Base-by-base conservation (phyloP, 495 filamentous ascomycete genomes). In the Cryomyces minteri region DNA sequence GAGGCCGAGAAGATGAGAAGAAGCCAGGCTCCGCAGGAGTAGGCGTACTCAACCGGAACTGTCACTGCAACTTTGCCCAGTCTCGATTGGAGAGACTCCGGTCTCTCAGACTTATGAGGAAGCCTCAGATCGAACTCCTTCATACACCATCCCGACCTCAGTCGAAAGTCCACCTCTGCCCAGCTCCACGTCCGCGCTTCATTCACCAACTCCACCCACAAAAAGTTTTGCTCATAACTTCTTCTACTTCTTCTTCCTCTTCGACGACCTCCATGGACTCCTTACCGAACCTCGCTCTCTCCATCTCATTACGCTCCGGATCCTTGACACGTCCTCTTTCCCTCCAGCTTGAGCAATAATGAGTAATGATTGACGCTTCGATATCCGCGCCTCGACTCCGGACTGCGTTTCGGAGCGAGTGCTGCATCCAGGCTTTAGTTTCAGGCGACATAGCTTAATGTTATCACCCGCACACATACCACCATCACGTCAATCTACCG, bases 1-100 rank as follows among this genome's bases (percentile, higher is more conserved):
- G 90, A 98, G 65, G 90, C 86, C 12, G 90, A 98, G 71, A 98
- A 98, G 72, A 84, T 85, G 74, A 84, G 88, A 48, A 83, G 92
- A 58, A 84, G 80, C 67, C 82, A 90, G 63, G 61, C 58, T 30
- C 67, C 76, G 47, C 81, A 87, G 66, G 82, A 92, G 63, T 73
- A 67, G 65, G 1, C 34, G 3, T 12, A 1, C 3, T 37, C 34
- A 9, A 37, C 3, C 8, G 9, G 34, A 12, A 37, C 3, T 12
- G 34, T 37, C 8, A 9, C 34, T 9, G 12, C 12, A 12, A 9
- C 12, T 12, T 37, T 37, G 9, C 34, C 8, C 34, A 37, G 8
- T 9, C 8, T 37, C 12, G 34, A 9, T 37, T 37, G 9, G 12
- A 12, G 8, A 3, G 34, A 9, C 34, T 37, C 8, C 34, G 34